Conservation (phyloP, 1,284 basidiomycete genomes). For the Singerocomus inundabilis region DNA sequence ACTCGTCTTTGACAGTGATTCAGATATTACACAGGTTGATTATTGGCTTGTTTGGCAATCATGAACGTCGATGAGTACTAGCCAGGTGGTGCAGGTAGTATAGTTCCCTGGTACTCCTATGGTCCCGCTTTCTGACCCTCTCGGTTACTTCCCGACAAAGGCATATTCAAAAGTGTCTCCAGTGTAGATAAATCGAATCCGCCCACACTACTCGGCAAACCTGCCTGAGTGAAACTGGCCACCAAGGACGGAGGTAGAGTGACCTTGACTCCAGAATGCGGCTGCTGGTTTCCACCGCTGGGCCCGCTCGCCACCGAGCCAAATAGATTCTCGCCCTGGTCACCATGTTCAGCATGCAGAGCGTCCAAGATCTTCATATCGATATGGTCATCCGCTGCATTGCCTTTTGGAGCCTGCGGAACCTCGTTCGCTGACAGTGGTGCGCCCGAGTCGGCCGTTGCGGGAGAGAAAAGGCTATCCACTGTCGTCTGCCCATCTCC, state of each 20-base stretch:
- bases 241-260: conserved; percentile 39
- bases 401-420: conserved; percentile 13
- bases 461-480: conserved; percentile 50
- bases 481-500: conserved; percentile 32
- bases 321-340: conserved; percentile 24
- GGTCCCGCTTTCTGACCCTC: conserved; percentile 28
- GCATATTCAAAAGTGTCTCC: conserved; percentile 29
- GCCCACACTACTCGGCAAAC: conserved; percentile 19
- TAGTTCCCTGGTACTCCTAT: conserved; percentile 7
- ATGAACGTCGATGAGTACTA: conserved; percentile 1
- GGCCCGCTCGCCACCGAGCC: conserved; percentile 19
- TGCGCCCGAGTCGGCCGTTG: conserved; percentile 16
- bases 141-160: conserved; percentile 21
- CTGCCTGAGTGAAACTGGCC: conserved; percentile 34
- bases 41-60: conserved; percentile 1
- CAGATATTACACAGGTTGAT: conserved; percentile 6
- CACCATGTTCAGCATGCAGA: conserved; percentile 20
- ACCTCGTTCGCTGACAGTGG: conserved; percentile 17
- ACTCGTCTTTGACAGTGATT: conserved; percentile 1
- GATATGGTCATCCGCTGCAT: conserved; percentile 17
- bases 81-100: neutral
- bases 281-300: conserved; percentile 10
- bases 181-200: conserved; percentile 41
- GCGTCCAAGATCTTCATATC: conserved; percentile 32
- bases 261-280: conserved; percentile 24